Evolutionary conservation across 345 rosid genomes (phyloP), one percentile per base, ranked within the genome.

Genomic region (Pistacia atlantica): DNA sequence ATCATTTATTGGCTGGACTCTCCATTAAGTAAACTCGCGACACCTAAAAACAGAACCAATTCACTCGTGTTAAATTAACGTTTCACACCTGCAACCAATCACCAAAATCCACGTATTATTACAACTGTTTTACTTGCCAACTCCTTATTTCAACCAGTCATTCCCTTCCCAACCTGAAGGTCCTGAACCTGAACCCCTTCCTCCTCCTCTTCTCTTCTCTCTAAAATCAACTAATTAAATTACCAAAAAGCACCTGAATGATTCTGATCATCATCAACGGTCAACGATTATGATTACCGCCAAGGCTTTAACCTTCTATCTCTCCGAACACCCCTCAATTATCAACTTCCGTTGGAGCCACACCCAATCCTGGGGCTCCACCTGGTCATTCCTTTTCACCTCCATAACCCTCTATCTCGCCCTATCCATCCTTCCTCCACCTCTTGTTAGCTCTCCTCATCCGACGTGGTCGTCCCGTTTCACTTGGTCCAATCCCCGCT

Each of bases 271-370:
- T 18, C 77, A 61, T 59, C 78, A 25, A 49, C 75, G 60, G 8
- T 42, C 60, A 65, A 66, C 73, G 65, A 85, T 74, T 80, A 66
- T 75, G 81, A 11, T 73, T 78, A 45, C 61, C 67, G 57, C 80
- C 55, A 72, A 71, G 69, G 67, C 87, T 9, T 9, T 92, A 16
- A 79, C 84, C 7, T 87, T 89, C 74, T 90, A 86, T 88, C 94
- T 95, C 66, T 83, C 97, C 20, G 88, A 93, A 70, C 98, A 95
- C 79, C 98, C 98, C 1, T 73, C 88, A 4, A 87, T 95, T 67
- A 82, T 91, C 58, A 74, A 76, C 46, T 95, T 95, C 90, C 95
- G 96, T 56, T 95, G 99, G 99, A 90, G 93, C 75, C 89, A 90
- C 82, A 75, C 81, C 85, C 91, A 93, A 67, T 89, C 93, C 51